Percentiles rank a stretch among this genome's conserved stretches.
phyloP scores from a whole-genome alignment of 257 asterid species.

The Nicotiana attenuata region DNA sequence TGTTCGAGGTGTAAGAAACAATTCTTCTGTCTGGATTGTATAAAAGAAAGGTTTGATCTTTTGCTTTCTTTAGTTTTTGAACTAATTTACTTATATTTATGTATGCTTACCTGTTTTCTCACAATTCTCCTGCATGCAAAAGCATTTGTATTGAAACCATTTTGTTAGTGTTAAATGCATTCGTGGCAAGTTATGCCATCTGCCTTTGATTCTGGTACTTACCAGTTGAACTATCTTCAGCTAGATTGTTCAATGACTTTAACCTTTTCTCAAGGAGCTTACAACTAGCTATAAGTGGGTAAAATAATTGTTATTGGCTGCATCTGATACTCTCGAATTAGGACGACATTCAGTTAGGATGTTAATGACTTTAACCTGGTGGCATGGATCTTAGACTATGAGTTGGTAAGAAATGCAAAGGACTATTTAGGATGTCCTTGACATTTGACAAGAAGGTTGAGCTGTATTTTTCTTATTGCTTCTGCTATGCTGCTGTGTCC shows the following conservation, averaged over 20 bases:
- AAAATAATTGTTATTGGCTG: background rate
- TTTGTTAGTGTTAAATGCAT: background rate
- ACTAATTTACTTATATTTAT: background rate
- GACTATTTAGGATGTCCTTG: background rate
- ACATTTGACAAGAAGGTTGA: background rate
- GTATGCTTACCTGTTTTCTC: background rate
- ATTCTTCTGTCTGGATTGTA: slow-evolving; percentile 69
- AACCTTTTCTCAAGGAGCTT: background rate
- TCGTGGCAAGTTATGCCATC: background rate
- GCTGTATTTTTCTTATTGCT: background rate
- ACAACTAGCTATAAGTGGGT: background rate
- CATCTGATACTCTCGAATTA: background rate
- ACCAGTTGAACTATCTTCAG: background rate
- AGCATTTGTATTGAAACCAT: background rate
- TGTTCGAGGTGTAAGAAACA: slow-evolving; percentile 77
- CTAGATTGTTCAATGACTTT: background rate
- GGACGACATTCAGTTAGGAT: background rate
- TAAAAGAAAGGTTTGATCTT: slow-evolving; percentile 58
- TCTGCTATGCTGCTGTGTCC: background rate
- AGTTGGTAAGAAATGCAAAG: background rate
- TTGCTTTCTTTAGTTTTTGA: background rate
- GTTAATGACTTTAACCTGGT: background rate
- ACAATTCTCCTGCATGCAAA: background rate
- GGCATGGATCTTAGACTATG: background rate
- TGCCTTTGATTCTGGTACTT: background rate